Evolutionary conservation across 345 rosid species (phyloP).

Genomic region (Ailanthus altissimus): DNA sequence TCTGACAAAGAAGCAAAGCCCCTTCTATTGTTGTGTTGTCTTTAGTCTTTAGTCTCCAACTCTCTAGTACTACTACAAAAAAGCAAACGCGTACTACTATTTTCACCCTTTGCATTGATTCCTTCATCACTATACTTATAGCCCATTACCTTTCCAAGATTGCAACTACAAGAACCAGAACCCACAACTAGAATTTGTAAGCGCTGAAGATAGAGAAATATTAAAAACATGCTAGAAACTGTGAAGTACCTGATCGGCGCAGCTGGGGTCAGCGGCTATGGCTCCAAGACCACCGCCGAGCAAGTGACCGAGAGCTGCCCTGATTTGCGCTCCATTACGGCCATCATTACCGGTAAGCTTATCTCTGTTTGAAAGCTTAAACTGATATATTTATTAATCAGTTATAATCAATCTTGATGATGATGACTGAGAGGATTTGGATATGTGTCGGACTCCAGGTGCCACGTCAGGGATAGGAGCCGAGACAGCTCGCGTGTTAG

Average conservation of each 20-base stretch:
- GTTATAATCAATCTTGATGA: neutral
- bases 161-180: neutral
- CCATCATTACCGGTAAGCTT: constrained; percentile 75
- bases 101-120: neutral
- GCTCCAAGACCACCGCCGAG: constrained; percentile 91
- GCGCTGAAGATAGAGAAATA: too few relatives aligned
- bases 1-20: constrained; percentile 35
- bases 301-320: constrained; percentile 57
- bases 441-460: constrained; percentile 37
- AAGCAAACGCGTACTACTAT: constrained; percentile 1
- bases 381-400: neutral
- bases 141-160: too few relatives aligned
- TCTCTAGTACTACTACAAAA: constrained; percentile 30
- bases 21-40: neutral
- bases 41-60: neutral
- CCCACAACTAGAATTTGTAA: neutral
- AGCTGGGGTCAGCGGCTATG: constrained; percentile 75
- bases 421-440: neutral
- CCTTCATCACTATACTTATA: neutral
- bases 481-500: constrained; percentile 87
- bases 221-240: constrained; percentile 60
- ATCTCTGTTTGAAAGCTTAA: neutral
- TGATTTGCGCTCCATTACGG: constrained; percentile 69
- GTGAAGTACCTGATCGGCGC: constrained; percentile 78
- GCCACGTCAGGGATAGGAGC: constrained; percentile 98